phyloP scores from a whole-genome alignment of 768 basidiomycete genomes.

The Scleroderma citrinum region DNA sequence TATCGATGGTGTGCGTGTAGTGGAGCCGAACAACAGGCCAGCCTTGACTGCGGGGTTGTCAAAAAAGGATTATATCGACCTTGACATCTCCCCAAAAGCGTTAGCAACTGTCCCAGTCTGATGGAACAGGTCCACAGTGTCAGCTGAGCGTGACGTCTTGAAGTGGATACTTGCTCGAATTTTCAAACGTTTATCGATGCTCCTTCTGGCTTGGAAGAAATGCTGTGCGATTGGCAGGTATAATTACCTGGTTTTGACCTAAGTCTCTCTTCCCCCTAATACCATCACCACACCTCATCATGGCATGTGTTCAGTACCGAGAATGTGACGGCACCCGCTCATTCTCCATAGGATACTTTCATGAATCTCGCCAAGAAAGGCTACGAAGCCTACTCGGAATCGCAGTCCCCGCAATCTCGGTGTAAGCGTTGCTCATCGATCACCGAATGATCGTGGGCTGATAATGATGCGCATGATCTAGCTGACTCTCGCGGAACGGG shows the following conservation, averaged over 20 bases:
- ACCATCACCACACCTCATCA: constrained; percentile 4
- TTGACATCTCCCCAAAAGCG: background rate
- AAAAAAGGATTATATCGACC: too few species aligned
- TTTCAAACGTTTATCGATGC: too few species aligned
- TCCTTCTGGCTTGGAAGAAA: background rate
- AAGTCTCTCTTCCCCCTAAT: background rate
- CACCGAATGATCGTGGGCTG: constrained; percentile 8
- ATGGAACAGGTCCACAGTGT: background rate
- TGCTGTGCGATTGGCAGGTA: background rate
- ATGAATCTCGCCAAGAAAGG: constrained; percentile 69
- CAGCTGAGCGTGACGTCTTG: background rate
- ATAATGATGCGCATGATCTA: too few species aligned
- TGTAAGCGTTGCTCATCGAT: background rate
- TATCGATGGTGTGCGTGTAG: too few species aligned
- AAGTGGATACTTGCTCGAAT: background rate
- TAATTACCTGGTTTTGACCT: too few species aligned
- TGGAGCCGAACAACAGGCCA: too few species aligned
- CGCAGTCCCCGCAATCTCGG: constrained; percentile 13
- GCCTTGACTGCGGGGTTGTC: too few species aligned
- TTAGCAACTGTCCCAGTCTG: background rate
- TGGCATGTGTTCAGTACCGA: too few species aligned
- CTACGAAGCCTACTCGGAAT: constrained; percentile 41
- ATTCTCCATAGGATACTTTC: constrained; percentile 49
- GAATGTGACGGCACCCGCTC: too few species aligned
- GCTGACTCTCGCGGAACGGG: too few species aligned